These are phyloP conservation scores for Pleurotus citrinopileatus DNA, from an alignment of 768 basidiomycete species.

Conservation along the genomic window DNA sequence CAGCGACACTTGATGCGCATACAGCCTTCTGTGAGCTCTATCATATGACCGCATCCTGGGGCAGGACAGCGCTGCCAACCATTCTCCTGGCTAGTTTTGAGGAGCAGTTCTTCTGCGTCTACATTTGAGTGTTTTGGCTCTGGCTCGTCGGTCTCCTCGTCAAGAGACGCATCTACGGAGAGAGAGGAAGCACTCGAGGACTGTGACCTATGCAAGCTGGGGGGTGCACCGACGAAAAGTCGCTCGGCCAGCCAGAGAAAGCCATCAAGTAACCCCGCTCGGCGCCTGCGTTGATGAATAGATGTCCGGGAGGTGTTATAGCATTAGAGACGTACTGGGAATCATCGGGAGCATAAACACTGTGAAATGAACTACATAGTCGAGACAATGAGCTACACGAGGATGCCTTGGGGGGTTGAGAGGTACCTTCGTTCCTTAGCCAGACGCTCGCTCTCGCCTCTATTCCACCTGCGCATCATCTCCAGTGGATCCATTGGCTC, in stretches of 20 bases:
- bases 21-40: slow-evolving; percentile 4
- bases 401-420: neutral
- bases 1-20: slow-evolving; percentile 2
- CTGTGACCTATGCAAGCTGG: neutral
- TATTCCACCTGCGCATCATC: slow-evolving; percentile 1
- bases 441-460: neutral
- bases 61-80: slow-evolving; percentile 9
- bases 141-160: neutral
- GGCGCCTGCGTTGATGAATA: neutral
- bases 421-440: slow-evolving; percentile 2
- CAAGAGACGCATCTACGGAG: neutral
- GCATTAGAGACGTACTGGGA: neutral
- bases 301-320: neutral
- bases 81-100: neutral
- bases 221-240: slow-evolving; percentile 2
- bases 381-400: neutral
- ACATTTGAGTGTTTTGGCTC: neutral
- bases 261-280: slow-evolving; percentile 6
- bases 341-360: slow-evolving; percentile 1
- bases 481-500: slow-evolving; percentile 5
- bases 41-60: slow-evolving; percentile 4
- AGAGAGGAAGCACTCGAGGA: neutral
- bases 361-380: neutral
- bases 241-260: slow-evolving; percentile 9
- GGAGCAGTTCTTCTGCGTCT: neutral